Evolutionary conservation across 2,329 filamentous ascomycete genomes (phyloP).

Genomic region (Sphaerulina populicola): DNA sequence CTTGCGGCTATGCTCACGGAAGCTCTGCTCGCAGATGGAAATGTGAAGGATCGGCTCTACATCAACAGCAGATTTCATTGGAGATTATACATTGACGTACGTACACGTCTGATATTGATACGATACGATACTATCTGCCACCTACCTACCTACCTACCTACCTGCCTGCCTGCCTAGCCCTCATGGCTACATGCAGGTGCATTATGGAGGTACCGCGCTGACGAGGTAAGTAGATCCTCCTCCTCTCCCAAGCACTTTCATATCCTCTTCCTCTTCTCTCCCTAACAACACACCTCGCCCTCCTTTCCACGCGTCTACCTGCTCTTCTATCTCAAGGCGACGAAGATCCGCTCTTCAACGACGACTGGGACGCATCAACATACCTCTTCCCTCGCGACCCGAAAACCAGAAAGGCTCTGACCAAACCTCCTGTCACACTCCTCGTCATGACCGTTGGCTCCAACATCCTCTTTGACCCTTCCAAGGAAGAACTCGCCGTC

Average conservation of each 20-base stretch:
- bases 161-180: no score
- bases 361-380: slow-evolving; percentile 84
- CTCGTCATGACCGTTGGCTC: slow-evolving; percentile 78
- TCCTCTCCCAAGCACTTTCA: slow-evolving; percentile 85
- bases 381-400: slow-evolving; percentile 57
- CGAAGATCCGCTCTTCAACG: slow-evolving; percentile 94
- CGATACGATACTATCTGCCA: no score
- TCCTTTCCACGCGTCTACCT: slow-evolving; percentile 78
- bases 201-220: background rate
- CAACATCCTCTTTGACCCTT: slow-evolving; percentile 91
- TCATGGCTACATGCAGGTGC: no score
- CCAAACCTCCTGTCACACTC: slow-evolving; percentile 75
- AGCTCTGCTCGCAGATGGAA: slow-evolving; percentile 66
- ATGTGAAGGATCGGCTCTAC: slow-evolving; percentile 59
- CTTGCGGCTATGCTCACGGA: slow-evolving; percentile 81
- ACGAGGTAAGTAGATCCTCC: slow-evolving; percentile 57
- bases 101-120: slow-evolving; percentile 31
- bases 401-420: slow-evolving; percentile 18
- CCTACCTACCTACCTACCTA: no score
- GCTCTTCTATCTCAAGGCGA: slow-evolving; percentile 79
- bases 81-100: slow-evolving; percentile 88
- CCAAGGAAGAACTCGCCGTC: slow-evolving; percentile 82
- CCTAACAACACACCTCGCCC: slow-evolving; percentile 84
- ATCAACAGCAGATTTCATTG: slow-evolving; percentile 93
- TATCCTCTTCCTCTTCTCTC: slow-evolving; percentile 90